Conservation (phyloP, 805 yeast genomes). For the Lachancea waltii region DNA sequence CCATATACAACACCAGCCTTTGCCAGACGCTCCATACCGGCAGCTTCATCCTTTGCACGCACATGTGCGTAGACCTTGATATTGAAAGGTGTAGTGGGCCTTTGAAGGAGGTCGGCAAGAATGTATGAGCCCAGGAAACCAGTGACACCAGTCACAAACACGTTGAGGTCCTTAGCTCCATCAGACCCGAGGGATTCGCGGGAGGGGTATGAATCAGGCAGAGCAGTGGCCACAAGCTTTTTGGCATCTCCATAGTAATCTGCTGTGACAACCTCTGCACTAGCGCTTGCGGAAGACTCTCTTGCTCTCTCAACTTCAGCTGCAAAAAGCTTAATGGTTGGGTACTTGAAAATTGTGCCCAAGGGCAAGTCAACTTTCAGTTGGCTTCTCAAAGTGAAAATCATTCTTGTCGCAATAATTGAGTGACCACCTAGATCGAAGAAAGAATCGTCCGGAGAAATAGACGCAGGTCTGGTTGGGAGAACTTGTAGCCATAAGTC, state of each 20-base stretch:
- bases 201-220: constrained; percentile 42
- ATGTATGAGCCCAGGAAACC: constrained; percentile 95
- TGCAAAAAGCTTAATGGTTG: constrained; percentile 78
- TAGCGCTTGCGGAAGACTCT: constrained; percentile 24
- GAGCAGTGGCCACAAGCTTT: constrained; percentile 37
- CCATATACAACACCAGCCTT: constrained; percentile 80
- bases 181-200: constrained; percentile 13
- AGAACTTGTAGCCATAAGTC: constrained; percentile 82
- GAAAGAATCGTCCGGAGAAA: constrained; percentile 78
- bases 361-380: constrained; percentile 78
- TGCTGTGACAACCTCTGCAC: constrained; percentile 28
- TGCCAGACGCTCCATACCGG: constrained; percentile 71
- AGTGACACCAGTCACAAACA: constrained; percentile 91
- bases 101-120: constrained; percentile 63
- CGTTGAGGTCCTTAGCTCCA: constrained; percentile 38
- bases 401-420: constrained; percentile 93
- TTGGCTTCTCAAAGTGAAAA: constrained; percentile 78
- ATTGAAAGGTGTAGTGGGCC: constrained; percentile 36
- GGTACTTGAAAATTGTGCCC: constrained; percentile 83
- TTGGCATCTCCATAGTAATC: constrained; percentile 74
- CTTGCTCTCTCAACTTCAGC: constrained; percentile 55
- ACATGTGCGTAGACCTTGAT: constrained; percentile 81
- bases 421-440: constrained; percentile 98
- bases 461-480: constrained; percentile 76
- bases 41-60: constrained; percentile 62